phyloP scores from a whole-genome alignment of 441 rosid species.

The Aleurites moluccanus region DNA sequence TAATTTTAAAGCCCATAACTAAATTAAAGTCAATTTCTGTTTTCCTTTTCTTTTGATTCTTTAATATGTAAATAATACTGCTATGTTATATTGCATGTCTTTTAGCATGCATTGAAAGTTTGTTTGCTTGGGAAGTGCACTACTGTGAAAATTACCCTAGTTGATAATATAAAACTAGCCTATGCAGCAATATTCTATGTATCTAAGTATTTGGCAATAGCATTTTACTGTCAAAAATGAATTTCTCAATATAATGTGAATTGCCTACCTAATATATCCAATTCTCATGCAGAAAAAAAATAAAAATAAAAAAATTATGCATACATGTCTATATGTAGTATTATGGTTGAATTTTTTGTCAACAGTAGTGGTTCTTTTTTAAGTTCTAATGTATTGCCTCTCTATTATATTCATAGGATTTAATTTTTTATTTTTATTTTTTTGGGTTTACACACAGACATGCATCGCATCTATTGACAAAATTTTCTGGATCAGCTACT shows the following conservation, averaged over 20 bases:
- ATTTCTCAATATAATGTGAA: constrained; percentile 7
- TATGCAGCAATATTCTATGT: background rate
- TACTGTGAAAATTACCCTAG: background rate
- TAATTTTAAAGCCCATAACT: background rate
- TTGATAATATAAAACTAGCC: background rate
- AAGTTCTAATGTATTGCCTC: background rate
- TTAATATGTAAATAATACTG: background rate
- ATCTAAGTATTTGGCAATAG: background rate
- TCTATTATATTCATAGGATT: background rate
- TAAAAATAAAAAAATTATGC: no score
- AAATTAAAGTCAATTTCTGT: background rate
- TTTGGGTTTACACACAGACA: background rate
- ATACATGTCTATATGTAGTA: background rate
- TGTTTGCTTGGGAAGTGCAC: background rate
- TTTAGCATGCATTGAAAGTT: background rate
- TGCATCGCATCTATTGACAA: background rate
- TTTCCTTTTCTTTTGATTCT: background rate
- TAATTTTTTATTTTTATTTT: background rate
- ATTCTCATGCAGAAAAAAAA: background rate
- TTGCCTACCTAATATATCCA: background rate
- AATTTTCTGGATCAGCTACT: background rate
- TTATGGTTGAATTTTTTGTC: background rate
- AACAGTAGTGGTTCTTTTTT: background rate
- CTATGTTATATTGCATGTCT: background rate
- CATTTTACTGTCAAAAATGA: background rate